Conservation (phyloP, 305 asterid genomes). For the Solanum hybrid region DNA sequence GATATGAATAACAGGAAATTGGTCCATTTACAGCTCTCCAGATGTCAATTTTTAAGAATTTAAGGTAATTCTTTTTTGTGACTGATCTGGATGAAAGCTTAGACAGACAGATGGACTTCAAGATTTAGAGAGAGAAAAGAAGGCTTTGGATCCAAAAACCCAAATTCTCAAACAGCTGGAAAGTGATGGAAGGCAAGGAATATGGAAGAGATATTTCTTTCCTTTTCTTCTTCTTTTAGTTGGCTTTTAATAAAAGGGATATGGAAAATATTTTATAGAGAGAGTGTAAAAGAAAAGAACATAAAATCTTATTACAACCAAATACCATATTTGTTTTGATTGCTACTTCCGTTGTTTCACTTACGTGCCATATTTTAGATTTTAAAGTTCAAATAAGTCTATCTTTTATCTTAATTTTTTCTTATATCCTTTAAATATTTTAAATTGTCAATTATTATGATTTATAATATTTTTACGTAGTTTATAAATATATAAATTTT, state of each 20-base stretch:
- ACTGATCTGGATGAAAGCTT: background rate
- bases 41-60: background rate
- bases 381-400: no score
- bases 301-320: background rate
- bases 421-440: no score
- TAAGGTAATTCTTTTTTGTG: background rate
- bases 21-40: background rate
- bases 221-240: background rate
- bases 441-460: no score
- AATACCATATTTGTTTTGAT: background rate
- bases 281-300: background rate
- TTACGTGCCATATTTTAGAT: no score
- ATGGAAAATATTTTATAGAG: conserved; percentile 4
- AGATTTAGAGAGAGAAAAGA: conserved; percentile 2
- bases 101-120: background rate
- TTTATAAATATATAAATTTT: no score
- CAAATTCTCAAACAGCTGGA: background rate
- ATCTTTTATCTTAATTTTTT: no score
- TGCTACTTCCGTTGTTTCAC: fast-evolving
- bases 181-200: background rate
- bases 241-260: background rate
- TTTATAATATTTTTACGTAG: no score
- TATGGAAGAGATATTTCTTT: background rate
- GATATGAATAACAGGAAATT: background rate
- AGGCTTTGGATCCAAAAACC: background rate